Evolutionary conservation across 352 stramenopile species (phyloP).

Genomic region (Halophytophthora polymorphica): DNA sequence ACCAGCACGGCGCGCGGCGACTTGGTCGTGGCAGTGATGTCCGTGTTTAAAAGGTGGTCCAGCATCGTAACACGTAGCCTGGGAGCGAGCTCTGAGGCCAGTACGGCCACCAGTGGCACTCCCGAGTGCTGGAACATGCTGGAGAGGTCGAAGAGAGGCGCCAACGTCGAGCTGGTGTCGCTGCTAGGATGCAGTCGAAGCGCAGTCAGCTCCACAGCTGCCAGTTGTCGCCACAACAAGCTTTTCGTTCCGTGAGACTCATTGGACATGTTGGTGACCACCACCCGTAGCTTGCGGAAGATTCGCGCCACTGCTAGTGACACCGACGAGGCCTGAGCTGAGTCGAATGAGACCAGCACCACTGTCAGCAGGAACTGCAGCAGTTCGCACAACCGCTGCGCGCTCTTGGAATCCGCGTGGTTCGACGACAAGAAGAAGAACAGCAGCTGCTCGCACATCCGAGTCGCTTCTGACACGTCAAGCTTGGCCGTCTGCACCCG

Average conservation of each 20-base stretch:
- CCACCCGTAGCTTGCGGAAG: conserved; percentile 33
- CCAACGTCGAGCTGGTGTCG: conserved; percentile 8
- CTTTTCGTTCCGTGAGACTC: neutral
- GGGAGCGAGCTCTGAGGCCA: conserved; percentile 12
- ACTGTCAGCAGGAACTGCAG: conserved; percentile 33
- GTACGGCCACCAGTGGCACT: conserved; percentile 26
- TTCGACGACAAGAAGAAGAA: conserved; percentile 31
- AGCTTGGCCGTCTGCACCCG: conserved; percentile 10
- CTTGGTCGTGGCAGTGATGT: conserved; percentile 1
- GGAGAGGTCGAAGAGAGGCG: conserved; percentile 18
- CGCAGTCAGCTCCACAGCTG: conserved; percentile 30
- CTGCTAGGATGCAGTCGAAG: conserved; percentile 21
- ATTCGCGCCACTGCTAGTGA: conserved; percentile 25
- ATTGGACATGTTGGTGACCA: conserved; percentile 10
- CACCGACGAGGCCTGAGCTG: neutral
- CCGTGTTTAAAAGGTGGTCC: conserved; percentile 18
- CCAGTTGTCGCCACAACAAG: conserved; percentile 23
- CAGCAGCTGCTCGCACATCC: conserved; percentile 48
- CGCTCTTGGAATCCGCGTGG: neutral
- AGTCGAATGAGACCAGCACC: conserved; percentile 15
- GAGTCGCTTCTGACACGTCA: conserved; percentile 18
- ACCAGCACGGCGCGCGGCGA: conserved; percentile 30
- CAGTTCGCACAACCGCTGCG: conserved; percentile 29
- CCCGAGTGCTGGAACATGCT: conserved; percentile 19
- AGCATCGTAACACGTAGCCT: conserved; percentile 13